phyloP scores from a whole-genome alignment of 176 grass and related monocot genomes.

The Paspalum vaginatum region DNA sequence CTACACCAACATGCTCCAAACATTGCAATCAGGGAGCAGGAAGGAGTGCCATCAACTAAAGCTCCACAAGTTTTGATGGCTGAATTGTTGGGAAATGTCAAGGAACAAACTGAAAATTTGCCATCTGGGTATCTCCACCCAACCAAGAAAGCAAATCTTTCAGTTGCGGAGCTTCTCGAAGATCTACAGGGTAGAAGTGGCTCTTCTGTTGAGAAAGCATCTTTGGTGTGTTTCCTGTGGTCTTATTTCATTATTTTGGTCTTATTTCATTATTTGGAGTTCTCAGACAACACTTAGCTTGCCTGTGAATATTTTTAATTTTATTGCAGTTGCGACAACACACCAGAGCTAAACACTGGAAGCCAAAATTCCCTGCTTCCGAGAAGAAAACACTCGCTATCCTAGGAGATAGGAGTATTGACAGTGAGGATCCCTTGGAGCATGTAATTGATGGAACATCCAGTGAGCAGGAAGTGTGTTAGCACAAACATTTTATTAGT shows the following conservation, averaged over 20 bases:
- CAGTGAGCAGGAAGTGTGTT: slow-evolving; percentile 78
- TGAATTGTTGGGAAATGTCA: slow-evolving; percentile 48
- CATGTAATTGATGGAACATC: slow-evolving; percentile 65
- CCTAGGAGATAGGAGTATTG: slow-evolving; percentile 64
- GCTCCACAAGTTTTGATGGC: slow-evolving; percentile 34
- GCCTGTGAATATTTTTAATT: slow-evolving; percentile 31
- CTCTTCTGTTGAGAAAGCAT: slow-evolving; percentile 45
- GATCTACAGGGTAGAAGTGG: slow-evolving; percentile 69
- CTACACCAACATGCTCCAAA: slow-evolving; percentile 27
- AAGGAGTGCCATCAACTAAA: slow-evolving; percentile 40
- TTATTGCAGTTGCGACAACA: slow-evolving; percentile 42
- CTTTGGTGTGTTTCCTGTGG: slow-evolving; percentile 51
- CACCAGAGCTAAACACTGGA: slow-evolving; percentile 40
- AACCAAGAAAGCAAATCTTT: slow-evolving; percentile 56
- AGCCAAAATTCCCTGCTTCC: slow-evolving; percentile 34
- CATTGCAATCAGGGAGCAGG: background rate
- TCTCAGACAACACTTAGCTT: slow-evolving; percentile 33
- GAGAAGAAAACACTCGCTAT: slow-evolving; percentile 51
- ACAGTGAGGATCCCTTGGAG: slow-evolving; percentile 64
- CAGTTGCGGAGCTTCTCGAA: slow-evolving; percentile 86
- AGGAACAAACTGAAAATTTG: slow-evolving; percentile 53
- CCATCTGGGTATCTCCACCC: slow-evolving; percentile 40
- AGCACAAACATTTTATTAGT: slow-evolving; percentile 17
- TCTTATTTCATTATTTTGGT: slow-evolving; percentile 34
- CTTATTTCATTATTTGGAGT: slow-evolving; percentile 30